Conservation (phyloP, 441 rosid genomes). For the Populus tomentosa region DNA sequence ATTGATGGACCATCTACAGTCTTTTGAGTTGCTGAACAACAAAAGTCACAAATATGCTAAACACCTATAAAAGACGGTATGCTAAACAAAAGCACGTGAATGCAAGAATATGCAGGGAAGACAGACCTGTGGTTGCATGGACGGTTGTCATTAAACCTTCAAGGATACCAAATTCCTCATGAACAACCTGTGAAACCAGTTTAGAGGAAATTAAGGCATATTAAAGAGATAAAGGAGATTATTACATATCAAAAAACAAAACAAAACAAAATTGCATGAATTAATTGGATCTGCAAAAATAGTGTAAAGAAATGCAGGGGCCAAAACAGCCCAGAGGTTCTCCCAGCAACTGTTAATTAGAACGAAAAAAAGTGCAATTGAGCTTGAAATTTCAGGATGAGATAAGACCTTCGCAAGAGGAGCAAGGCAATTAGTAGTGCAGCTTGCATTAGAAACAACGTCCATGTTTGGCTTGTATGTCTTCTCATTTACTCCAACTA, state of each 20-base stretch:
- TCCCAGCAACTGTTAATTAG: neutral
- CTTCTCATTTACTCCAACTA: slow-evolving; percentile 91
- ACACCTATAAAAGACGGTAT: neutral
- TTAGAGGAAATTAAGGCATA: neutral
- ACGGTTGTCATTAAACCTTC: slow-evolving; percentile 99
- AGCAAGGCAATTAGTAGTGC: slow-evolving; percentile 99
- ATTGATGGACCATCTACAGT: slow-evolving; percentile 46
- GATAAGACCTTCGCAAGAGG: slow-evolving; percentile 93
- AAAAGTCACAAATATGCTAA: slow-evolving; percentile 9
- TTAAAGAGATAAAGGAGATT: neutral
- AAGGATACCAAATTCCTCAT: slow-evolving; percentile 90
- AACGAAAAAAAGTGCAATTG: neutral
- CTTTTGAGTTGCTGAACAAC: slow-evolving; percentile 70
- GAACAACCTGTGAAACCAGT: slow-evolving; percentile 63
- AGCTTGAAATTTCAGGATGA: slow-evolving; percentile 11
- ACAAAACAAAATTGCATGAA: neutral
- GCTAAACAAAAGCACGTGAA: neutral
- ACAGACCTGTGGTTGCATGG: slow-evolving; percentile 92
- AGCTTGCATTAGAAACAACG: slow-evolving; percentile 96
- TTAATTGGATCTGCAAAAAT: neutral
- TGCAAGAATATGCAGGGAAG: slow-evolving; percentile 2
- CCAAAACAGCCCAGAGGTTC: neutral
- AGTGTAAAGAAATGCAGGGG: neutral
- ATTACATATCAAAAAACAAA: neutral
- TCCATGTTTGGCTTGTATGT: slow-evolving; percentile 82